phyloP scores from a whole-genome alignment of 768 basidiomycete genomes.

The Auricularia sp. region DNA sequence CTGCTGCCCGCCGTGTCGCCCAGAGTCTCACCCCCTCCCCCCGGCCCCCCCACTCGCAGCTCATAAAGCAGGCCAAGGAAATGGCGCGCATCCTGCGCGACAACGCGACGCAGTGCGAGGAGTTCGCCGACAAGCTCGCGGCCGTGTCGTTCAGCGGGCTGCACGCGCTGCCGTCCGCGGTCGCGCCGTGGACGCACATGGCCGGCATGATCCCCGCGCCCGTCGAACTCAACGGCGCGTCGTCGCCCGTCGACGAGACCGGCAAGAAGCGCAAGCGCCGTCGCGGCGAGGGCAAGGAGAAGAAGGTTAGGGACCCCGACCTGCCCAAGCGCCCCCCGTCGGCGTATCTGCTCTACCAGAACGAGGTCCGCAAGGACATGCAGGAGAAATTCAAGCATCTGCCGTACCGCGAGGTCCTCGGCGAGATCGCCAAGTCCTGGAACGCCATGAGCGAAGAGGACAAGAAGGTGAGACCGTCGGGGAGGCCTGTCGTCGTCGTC shows the following conservation, averaged over 20 bases:
- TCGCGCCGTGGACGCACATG: not conserved
- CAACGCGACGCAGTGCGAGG: conserved; percentile 50
- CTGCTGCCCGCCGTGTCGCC: not conserved
- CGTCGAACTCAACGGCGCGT: conserved; percentile 1
- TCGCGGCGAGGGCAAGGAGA: conserved; percentile 27
- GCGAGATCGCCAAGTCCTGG: conserved; percentile 69
- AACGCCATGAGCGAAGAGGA: conserved; percentile 50
- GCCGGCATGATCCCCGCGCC: not conserved
- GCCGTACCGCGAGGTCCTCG: conserved; percentile 62
- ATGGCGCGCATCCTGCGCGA: conserved; percentile 39
- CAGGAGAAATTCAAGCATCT: conserved; percentile 55
- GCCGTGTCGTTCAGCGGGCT: conserved; percentile 8
- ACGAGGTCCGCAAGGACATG: conserved; percentile 69
- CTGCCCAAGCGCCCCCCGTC: conserved; percentile 90
- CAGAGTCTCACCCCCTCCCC: not conserved
- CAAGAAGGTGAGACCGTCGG: conserved; percentile 54
- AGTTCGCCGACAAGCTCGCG: conserved; percentile 42
- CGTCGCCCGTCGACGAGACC: conserved; percentile 17
- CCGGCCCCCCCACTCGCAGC: not conserved
- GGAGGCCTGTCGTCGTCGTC: conserved; percentile 7
- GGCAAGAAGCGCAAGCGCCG: conserved; percentile 45
- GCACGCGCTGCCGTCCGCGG: not conserved
- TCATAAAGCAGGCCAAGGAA: not conserved
- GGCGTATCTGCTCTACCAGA: conserved; percentile 92
- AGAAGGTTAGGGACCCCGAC: conserved; percentile 77